Evolutionary conservation across 2,329 filamentous ascomycete genomes (phyloP).

Genomic region (Fusarium sp.): DNA sequence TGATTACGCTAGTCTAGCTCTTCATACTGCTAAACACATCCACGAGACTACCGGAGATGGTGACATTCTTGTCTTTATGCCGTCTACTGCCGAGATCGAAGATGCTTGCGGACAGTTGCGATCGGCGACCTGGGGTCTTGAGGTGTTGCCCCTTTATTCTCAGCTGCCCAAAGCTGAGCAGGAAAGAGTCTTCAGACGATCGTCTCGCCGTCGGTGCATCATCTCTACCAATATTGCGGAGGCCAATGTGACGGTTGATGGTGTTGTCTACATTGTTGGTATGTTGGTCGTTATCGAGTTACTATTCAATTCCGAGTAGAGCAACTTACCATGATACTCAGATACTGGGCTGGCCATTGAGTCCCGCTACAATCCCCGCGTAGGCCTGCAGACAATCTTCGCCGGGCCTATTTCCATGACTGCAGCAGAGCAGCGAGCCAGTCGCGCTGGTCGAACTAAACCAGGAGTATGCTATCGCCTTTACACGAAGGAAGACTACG

Average conservation of each 20-base stretch:
- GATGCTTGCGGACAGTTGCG: background rate
- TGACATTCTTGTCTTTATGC: conserved; percentile 1
- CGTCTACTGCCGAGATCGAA: background rate
- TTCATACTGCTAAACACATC: background rate
- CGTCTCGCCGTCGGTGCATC: conserved; percentile 87
- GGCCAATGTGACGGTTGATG: conserved; percentile 95
- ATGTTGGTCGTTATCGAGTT: conserved; percentile 64
- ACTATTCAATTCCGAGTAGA: background rate
- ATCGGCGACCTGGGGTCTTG: conserved; percentile 66
- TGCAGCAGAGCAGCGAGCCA: conserved; percentile 92
- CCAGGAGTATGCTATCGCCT: conserved; percentile 95
- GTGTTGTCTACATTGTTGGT: conserved; percentile 76
- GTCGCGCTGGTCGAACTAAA: conserved; percentile 90
- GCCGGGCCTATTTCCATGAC: conserved; percentile 96
- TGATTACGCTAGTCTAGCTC: background rate
- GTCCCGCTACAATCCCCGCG: background rate
- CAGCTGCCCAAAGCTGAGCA: conserved; percentile 89
- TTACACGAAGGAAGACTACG: conserved; percentile 89
- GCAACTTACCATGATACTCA: background rate
- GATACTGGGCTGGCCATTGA: background rate
- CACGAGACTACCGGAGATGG: background rate
- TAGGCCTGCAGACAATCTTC: conserved; percentile 73
- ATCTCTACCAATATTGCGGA: conserved; percentile 99
- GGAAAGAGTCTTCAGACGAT: conserved; percentile 92
- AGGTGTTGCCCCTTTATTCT: conserved; percentile 93